phyloP scores from a whole-genome alignment of 441 rosid genomes.

The Brassica hybrid region DNA sequence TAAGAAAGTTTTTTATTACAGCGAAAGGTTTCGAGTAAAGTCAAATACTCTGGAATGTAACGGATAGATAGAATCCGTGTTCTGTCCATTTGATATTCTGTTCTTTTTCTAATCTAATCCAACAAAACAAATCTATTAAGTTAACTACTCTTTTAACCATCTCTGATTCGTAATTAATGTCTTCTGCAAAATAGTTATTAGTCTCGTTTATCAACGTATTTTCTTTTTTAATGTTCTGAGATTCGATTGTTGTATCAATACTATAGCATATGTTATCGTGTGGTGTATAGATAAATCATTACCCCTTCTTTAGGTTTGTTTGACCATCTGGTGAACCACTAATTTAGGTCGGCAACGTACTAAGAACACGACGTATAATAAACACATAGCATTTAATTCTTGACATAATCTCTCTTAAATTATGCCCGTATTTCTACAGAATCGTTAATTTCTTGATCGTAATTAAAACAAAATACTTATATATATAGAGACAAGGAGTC shows the following conservation, averaged over 20 bases:
- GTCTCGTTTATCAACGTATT: conserved; percentile 19
- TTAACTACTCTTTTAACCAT: neutral
- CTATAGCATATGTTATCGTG: neutral
- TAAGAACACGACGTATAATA: conserved; percentile 3
- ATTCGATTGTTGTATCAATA: neutral
- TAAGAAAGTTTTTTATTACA: conserved; percentile 14
- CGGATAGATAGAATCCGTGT: conserved; percentile 32
- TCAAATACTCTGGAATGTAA: conserved; percentile 34
- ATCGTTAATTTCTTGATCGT: neutral
- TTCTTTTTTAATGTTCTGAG: neutral
- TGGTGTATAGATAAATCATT: neutral
- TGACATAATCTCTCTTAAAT: neutral
- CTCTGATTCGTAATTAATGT: conserved; percentile 13
- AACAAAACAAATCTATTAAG: neutral
- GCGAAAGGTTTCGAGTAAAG: conserved; percentile 25
- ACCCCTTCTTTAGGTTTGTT: conserved; percentile 29
- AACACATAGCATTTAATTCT: conserved; percentile 18
- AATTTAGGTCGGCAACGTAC: conserved; percentile 31
- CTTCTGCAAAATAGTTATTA: conserved; percentile 23
- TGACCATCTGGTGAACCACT: conserved; percentile 25
- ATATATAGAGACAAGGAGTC: neutral
- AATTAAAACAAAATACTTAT: neutral
- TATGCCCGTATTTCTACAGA: neutral
- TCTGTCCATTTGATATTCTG: conserved; percentile 11
- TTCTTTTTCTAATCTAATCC: neutral